Percentiles rank a stretch among this genome's conserved stretches.
Conservation (phyloP, 352 stramenopile species). For the Phytophthora pisi region DNA sequence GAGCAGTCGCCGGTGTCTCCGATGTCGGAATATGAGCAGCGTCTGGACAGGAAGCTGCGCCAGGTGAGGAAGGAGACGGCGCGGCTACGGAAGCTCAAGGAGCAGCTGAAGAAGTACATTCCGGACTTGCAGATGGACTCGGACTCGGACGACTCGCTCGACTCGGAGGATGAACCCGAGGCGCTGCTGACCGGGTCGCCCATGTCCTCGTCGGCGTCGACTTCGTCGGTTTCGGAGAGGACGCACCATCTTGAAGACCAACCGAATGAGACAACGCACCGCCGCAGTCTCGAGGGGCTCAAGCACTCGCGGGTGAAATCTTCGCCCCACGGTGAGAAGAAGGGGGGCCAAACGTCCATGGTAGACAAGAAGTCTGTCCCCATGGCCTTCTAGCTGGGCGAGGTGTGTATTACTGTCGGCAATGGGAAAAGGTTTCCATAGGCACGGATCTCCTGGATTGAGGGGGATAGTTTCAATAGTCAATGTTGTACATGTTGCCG, state of each 20-base stretch:
- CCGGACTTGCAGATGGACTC: constrained; percentile 50
- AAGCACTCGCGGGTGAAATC: constrained; percentile 18
- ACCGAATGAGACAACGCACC: constrained; percentile 16
- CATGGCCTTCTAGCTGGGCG: constrained; percentile 11
- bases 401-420: constrained; percentile 17
- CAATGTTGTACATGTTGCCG: constrained; percentile 23
- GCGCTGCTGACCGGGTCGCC: constrained; percentile 23
- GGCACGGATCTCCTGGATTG: constrained; percentile 5
- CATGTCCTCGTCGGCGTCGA: constrained; percentile 21
- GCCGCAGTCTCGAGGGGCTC: constrained; percentile 10
- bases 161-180: constrained; percentile 38
- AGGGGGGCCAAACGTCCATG: constrained; percentile 7
- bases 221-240: constrained; percentile 14
- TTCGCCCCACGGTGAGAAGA: constrained; percentile 1
- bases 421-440: constrained; percentile 19
- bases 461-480: constrained; percentile 22
- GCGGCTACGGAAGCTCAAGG: constrained; percentile 42
- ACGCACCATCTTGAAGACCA: constrained; percentile 6
- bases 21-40: constrained; percentile 44
- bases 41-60: constrained; percentile 51
- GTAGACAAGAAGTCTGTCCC: constrained; percentile 8
- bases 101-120: constrained; percentile 58
- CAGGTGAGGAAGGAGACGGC: constrained; percentile 50
- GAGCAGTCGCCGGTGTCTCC: constrained; percentile 29
- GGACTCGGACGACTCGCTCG: constrained; percentile 48